A percentile compares a stretch with the other conserved stretches of the same genome.
phyloP scores from a whole-genome alignment of 495 filamentous ascomycete genomes.

The Trichoderma asperelloides region DNA sequence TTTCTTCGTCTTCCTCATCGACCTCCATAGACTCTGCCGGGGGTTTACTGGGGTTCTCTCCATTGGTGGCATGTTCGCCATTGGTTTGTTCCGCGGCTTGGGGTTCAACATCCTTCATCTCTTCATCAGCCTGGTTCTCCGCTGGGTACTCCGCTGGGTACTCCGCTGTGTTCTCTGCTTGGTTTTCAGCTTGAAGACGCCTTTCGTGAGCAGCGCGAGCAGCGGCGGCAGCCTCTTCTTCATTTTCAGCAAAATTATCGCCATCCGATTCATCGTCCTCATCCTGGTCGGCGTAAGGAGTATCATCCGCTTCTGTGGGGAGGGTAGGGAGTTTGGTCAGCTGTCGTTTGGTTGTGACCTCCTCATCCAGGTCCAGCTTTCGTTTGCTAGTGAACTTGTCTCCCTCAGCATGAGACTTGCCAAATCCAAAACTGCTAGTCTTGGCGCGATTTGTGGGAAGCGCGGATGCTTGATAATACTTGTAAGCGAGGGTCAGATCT shows the following conservation, averaged over 20 bases:
- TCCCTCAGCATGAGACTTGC: slow-evolving; percentile 52
- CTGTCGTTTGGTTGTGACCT: slow-evolving; percentile 76
- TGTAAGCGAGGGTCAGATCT: slow-evolving; percentile 22
- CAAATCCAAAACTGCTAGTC: slow-evolving; percentile 76
- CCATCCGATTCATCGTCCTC: slow-evolving; percentile 67
- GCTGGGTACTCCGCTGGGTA: slow-evolving; percentile 35
- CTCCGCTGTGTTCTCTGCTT: slow-evolving; percentile 21
- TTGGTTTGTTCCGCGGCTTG: background rate
- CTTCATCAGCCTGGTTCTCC: slow-evolving; percentile 45
- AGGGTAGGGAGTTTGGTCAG: slow-evolving; percentile 77
- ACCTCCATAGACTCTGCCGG: slow-evolving; percentile 17
- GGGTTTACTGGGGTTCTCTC: slow-evolving; percentile 35
- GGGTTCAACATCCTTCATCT: slow-evolving; percentile 2
- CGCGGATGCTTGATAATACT: slow-evolving; percentile 30
- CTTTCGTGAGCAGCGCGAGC: slow-evolving; percentile 60
- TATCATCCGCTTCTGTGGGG: slow-evolving; percentile 51
- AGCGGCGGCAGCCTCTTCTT: slow-evolving; percentile 80
- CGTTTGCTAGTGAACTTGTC: slow-evolving; percentile 63
- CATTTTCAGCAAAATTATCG: slow-evolving; percentile 64
- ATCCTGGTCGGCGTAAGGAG: slow-evolving; percentile 49
- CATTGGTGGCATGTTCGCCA: background rate
- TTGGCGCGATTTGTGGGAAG: slow-evolving; percentile 59
- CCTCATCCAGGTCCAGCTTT: slow-evolving; percentile 77
- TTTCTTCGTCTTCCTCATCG: slow-evolving; percentile 42
- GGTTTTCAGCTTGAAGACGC: slow-evolving; percentile 27